Evolutionary conservation across 768 basidiomycete species (phyloP).

Genomic region (Strobilomyces echinocephalus): DNA sequence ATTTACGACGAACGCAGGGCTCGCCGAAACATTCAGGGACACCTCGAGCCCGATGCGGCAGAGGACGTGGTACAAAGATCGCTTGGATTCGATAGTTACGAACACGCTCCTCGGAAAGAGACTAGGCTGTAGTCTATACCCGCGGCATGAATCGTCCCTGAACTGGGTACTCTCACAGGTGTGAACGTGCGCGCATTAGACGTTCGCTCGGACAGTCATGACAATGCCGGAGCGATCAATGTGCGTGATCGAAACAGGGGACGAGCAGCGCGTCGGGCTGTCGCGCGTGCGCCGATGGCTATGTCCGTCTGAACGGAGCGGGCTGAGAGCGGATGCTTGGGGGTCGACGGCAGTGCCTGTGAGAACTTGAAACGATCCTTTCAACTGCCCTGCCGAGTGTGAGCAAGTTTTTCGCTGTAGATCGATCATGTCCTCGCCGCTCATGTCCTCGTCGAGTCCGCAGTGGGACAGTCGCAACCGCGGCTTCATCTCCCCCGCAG

Average conservation of each 20-base stretch:
- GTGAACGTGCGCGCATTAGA: too few species aligned
- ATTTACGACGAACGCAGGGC: constrained; percentile 58
- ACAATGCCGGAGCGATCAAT: neutral
- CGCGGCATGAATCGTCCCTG: too few species aligned
- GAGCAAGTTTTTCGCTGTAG: neutral
- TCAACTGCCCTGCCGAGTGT: neutral
- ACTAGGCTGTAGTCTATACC: neutral
- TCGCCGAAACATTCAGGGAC: constrained; percentile 76
- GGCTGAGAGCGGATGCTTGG: too few species aligned
- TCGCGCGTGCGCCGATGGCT: too few species aligned
- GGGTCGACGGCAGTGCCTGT: too few species aligned
- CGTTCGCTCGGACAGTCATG: too few species aligned
- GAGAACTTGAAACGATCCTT: constrained; percentile 6
- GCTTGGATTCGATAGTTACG: constrained; percentile 66
- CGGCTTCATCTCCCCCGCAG: constrained; percentile 32
- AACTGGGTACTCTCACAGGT: too few species aligned
- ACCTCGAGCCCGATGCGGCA: constrained; percentile 85
- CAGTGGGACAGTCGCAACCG: constrained; percentile 35
- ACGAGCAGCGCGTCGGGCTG: neutral
- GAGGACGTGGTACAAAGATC: constrained; percentile 77
- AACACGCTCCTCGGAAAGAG: constrained; percentile 38
- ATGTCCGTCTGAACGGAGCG: too few species aligned
- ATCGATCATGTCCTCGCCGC: constrained; percentile 16
- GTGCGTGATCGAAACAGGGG: neutral
- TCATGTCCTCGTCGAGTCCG: constrained; percentile 26